A percentile compares a stretch with the other conserved stretches of the same genome.
These are phyloP conservation scores for Torulaspora microellipsoides DNA, from an alignment of 805 yeast genomes.

Conservation along the genomic window DNA sequence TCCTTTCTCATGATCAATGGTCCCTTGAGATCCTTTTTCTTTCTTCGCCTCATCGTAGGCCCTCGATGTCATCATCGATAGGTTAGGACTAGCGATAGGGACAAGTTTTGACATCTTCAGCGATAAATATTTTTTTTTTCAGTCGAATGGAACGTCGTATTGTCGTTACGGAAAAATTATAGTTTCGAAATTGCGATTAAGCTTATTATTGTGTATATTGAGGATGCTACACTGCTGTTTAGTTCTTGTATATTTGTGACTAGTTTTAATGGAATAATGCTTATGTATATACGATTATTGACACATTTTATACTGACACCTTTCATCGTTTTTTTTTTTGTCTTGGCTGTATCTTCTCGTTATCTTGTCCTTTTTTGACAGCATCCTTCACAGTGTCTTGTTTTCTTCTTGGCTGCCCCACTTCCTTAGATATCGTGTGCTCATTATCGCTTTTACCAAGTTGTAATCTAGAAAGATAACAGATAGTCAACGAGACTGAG, in stretches of 20 bases:
- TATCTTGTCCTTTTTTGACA: slow-evolving; percentile 1
- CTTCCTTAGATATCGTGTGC: not conserved
- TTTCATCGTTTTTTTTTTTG: slow-evolving; percentile 1
- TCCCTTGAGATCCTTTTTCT: not conserved
- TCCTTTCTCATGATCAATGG: slow-evolving; percentile 7
- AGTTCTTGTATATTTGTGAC: not conserved
- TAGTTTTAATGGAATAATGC: not conserved
- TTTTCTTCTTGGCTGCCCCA: not conserved
- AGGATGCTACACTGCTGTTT: not conserved
- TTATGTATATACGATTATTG: not conserved
- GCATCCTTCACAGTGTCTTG: not conserved
- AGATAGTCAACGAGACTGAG: not conserved
- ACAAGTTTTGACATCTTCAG: slow-evolving; percentile 7
- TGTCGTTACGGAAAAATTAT: not conserved
- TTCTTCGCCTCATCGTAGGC: slow-evolving; percentile 2
- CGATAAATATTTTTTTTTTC: not conserved
- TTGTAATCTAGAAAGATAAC: not conserved
- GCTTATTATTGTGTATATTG: not conserved
- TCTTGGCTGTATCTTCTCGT: slow-evolving; percentile 3
- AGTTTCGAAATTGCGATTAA: not conserved
- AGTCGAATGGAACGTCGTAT: not conserved
- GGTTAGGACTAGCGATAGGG: slow-evolving; percentile 7
- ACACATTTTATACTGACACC: slow-evolving; percentile 4
- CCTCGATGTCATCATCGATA: not conserved
- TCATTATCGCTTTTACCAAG: not conserved